phyloP scores from a whole-genome alignment of 1,139 yeast genomes.

The Wickerhamomyces sp. region DNA sequence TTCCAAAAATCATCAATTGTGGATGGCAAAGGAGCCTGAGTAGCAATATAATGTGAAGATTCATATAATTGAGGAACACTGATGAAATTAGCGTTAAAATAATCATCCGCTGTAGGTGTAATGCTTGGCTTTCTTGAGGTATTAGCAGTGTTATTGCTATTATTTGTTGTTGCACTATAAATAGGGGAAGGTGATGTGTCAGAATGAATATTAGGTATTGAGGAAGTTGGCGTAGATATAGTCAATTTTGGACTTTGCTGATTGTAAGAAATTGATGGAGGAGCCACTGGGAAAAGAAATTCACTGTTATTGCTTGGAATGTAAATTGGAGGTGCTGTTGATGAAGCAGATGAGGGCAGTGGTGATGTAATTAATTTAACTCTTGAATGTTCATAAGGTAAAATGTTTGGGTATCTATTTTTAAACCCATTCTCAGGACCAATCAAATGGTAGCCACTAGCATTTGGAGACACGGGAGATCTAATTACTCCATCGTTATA shows the following conservation, averaged over 20 bases:
- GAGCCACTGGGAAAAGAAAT: neutral
- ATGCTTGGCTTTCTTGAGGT: constrained; percentile 5
- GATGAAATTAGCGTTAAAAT: constrained; percentile 62
- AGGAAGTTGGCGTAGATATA: constrained; percentile 7
- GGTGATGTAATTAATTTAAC: constrained; percentile 49
- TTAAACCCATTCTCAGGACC: constrained; percentile 35
- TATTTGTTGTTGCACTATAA: constrained; percentile 1
- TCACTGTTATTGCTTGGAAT: too few relatives aligned
- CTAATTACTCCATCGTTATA: constrained; percentile 1
- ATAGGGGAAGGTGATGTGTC: constrained; percentile 4
- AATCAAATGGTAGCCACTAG: constrained; percentile 11
- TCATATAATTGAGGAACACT: constrained; percentile 32
- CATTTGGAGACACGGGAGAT: constrained; percentile 15
- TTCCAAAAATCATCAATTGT: constrained; percentile 84
- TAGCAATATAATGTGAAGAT: constrained; percentile 58
- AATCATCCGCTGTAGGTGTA: constrained; percentile 31
- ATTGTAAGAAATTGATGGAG: too few relatives aligned
- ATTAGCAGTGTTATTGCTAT: constrained; percentile 1
- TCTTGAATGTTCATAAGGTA: constrained; percentile 79
- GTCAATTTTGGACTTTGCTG: neutral
- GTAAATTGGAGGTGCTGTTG: constrained; percentile 17
- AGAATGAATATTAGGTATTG: constrained; percentile 1
- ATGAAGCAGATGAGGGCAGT: constrained; percentile 11
- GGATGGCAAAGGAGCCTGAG: constrained; percentile 79
- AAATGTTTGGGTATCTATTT: constrained; percentile 75